Base-by-base conservation (phyloP, 768 basidiomycete species). In the Rubroboletus pulcherrimus region DNA sequence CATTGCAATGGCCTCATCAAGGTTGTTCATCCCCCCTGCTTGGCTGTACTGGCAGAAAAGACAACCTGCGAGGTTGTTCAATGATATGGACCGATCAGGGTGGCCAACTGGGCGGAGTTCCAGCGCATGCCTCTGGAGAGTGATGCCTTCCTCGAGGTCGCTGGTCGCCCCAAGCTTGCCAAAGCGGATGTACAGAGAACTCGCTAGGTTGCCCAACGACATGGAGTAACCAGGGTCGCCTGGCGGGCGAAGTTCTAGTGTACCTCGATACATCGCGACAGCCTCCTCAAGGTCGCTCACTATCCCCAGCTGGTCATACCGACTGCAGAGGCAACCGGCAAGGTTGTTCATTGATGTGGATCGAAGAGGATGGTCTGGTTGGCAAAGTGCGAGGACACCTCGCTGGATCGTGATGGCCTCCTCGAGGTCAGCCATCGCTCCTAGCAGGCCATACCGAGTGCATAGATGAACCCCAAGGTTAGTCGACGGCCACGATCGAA, bases 111-210 rank as follows among this genome's bases (percentile, higher is more conserved):
- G 52, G 30, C 14, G 30, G 12, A 66, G 37, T 21, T 38, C 42
- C 24, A 63, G 17, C 5, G 47, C 62, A 17, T 41, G 46, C 37
- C 37, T 43, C 17, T 54, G 42, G 11, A 54, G 56, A 35, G 33
- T 34, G 48, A 63, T 54, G 24, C 58, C 59, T 31, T 67, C 60
- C 10, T 66, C 49, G 21, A 62, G 34, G 49, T 69, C 68, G 7
- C 50, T 52, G 7, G 37, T 26, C 3, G 24, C 19, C 19, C 43
- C 38, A 45, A 39, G 30, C 43, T 30, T 49, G 15, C 12, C 15
- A 35, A 34, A 56, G 21, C 30, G 55, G 7, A 47, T 24, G 15
- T 19, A 30, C 12, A 55, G 54, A 17, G 14, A 50, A 17, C 31
- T 33, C 1, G 55, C 54, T 8, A 57, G 26, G 29, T 57, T 57